Evolutionary conservation across 2,329 filamentous ascomycete species (phyloP).

Genomic region (Fusarium sacchari): DNA sequence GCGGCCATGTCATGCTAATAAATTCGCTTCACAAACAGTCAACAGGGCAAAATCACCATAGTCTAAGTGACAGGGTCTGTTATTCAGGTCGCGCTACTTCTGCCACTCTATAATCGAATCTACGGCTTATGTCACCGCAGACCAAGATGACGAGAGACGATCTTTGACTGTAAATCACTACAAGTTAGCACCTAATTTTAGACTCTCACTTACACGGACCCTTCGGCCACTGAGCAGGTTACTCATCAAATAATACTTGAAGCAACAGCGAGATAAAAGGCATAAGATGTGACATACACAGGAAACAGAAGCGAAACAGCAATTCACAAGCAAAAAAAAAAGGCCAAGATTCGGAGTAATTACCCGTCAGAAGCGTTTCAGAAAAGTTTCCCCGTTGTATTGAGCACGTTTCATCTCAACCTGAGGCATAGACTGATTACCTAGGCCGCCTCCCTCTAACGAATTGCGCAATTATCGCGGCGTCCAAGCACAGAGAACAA

Average conservation of each 20-base stretch:
- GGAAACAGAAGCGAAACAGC: background rate
- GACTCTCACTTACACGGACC: background rate
- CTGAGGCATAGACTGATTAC: background rate
- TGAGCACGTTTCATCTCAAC: slow-evolving; percentile 42
- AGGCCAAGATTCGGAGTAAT: slow-evolving; percentile 14
- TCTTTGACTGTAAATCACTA: background rate
- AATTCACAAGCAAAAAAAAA: background rate
- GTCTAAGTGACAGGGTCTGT: background rate
- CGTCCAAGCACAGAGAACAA: background rate
- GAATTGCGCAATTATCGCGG: slow-evolving; percentile 44
- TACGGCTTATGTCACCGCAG: background rate
- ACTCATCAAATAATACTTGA: background rate
- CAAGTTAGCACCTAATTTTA: background rate
- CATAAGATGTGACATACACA: background rate
- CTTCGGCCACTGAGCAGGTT: background rate
- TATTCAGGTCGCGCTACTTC: background rate
- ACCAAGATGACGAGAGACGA: slow-evolving; percentile 19
- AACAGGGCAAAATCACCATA: background rate
- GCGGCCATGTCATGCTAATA: background rate
- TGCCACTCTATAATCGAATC: background rate
- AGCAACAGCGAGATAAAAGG: background rate
- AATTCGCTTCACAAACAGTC: background rate
- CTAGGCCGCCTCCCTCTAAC: slow-evolving; percentile 11
- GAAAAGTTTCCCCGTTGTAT: slow-evolving; percentile 33
- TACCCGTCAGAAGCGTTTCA: slow-evolving; percentile 20